Conservation (phyloP, 2,329 filamentous ascomycete species). For the Aspergillus sp. region DNA sequence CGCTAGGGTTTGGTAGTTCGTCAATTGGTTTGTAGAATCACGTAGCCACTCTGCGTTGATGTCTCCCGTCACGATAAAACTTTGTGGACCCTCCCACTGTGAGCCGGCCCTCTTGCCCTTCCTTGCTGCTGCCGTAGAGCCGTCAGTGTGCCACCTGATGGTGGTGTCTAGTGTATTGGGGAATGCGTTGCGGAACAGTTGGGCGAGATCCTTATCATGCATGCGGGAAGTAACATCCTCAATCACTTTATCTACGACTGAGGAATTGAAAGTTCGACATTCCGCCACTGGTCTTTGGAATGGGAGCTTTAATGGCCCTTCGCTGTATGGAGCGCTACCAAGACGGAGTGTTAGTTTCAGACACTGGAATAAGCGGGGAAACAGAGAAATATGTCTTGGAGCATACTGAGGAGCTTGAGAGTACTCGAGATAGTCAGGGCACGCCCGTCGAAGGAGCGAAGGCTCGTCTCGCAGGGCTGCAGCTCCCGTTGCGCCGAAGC, state of each 20-base stretch:
- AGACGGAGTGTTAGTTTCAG: neutral
- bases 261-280: constrained; percentile 88
- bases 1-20: constrained; percentile 83
- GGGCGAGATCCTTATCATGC: constrained; percentile 81
- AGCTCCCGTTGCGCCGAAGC: constrained; percentile 10
- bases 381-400: neutral
- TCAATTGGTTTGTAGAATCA: constrained; percentile 89
- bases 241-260: constrained; percentile 85
- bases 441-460: constrained; percentile 46
- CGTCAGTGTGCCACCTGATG: constrained; percentile 79
- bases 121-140: constrained; percentile 38
- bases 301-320: constrained; percentile 75
- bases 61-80: constrained; percentile 90
- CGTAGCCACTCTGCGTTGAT: constrained; percentile 92
- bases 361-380: neutral
- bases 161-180: constrained; percentile 91
- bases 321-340: constrained; percentile 71
- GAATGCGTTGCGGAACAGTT: constrained; percentile 93
- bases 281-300: constrained; percentile 78
- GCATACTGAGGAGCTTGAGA: constrained; percentile 61
- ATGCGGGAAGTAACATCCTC: constrained; percentile 76
- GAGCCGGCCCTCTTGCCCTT: constrained; percentile 51
- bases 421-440: constrained; percentile 67
- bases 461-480: constrained; percentile 25
- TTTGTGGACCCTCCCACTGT: constrained; percentile 81